A percentile compares a stretch with the other conserved stretches of the same genome.
These are phyloP conservation scores for Tricholoma furcatifolium DNA, from an alignment of 768 basidiomycete species.

Conservation along the genomic window DNA sequence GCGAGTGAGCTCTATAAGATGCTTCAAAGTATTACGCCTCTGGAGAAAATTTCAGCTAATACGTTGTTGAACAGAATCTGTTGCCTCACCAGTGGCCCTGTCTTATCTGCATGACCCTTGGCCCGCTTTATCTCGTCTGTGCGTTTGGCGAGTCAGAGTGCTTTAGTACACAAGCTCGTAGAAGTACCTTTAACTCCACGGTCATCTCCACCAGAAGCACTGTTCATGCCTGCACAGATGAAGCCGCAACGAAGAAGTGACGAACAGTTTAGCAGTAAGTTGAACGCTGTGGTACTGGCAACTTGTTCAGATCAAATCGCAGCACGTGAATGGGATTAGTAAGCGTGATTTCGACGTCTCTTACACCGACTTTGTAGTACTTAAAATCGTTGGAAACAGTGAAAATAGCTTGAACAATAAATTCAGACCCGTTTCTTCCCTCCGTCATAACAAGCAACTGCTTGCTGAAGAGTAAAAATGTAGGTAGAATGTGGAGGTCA, in stretches of 20 bases:
- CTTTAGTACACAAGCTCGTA: background rate
- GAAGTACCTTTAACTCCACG: slow-evolving; percentile 32
- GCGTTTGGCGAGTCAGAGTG: background rate
- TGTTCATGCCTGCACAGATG: slow-evolving; percentile 21
- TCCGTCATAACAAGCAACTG: no score
- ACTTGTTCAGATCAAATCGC: background rate
- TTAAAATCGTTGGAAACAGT: no score
- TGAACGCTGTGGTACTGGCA: no score
- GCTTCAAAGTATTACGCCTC: slow-evolving; percentile 52
- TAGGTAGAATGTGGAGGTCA: background rate
- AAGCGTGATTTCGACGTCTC: background rate
- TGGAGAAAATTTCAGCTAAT: slow-evolving; percentile 23
- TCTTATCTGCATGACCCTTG: slow-evolving; percentile 34
- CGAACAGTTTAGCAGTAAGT: background rate
- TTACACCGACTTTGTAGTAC: no score
- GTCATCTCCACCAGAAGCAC: slow-evolving; percentile 32
- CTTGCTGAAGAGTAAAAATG: background rate
- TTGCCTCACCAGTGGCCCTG: slow-evolving; percentile 35
- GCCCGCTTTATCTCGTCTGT: slow-evolving; percentile 45
- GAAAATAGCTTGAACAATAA: no score
- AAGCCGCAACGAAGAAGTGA: background rate
- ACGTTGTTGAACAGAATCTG: background rate
- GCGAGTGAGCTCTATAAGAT: slow-evolving; percentile 54
- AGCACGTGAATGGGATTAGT: no score
- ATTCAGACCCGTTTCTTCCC: no score